Evolutionary conservation across 441 rosid genomes (phyloP).

Genomic region (Gossypium davidsonii): DNA sequence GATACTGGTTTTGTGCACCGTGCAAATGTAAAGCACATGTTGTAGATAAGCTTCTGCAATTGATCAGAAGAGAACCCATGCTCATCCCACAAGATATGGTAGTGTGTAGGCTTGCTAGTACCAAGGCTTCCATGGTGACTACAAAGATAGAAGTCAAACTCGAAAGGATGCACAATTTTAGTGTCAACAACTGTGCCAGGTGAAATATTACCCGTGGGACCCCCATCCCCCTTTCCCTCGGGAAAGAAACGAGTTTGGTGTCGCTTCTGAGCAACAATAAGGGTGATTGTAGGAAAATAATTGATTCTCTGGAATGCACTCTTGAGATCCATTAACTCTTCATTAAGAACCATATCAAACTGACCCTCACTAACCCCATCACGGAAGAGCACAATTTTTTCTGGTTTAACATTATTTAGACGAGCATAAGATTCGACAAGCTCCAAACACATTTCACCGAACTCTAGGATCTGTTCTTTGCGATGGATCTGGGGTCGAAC

Average conservation of each 20-base stretch:
- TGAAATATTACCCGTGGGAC: slow-evolving; percentile 32
- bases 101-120: slow-evolving; percentile 58
- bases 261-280: slow-evolving; percentile 49
- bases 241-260: slow-evolving; percentile 56
- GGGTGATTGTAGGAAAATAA: slow-evolving; percentile 40
- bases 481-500: slow-evolving; percentile 42
- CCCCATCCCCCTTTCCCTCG: slow-evolving; percentile 20
- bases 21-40: slow-evolving; percentile 53
- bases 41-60: slow-evolving; percentile 41
- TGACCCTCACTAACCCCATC: slow-evolving; percentile 65
- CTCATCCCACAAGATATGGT: slow-evolving; percentile 50
- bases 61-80: slow-evolving; percentile 37
- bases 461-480: slow-evolving; percentile 35
- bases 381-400: slow-evolving; percentile 41
- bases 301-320: slow-evolving; percentile 15
- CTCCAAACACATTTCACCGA: slow-evolving; percentile 39
- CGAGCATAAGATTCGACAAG: slow-evolving; percentile 24
- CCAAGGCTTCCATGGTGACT: slow-evolving; percentile 55
- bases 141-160: slow-evolving; percentile 53
- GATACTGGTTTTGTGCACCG: slow-evolving; percentile 56
- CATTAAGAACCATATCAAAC: slow-evolving; percentile 56
- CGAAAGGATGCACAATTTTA: slow-evolving; percentile 41
- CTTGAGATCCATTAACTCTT: slow-evolving; percentile 43
- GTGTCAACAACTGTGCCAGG: slow-evolving; percentile 64
- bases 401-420: slow-evolving; percentile 33